Conservation (phyloP, 2,329 filamentous ascomycete species). For the Acephala macrosclerotiorum region DNA sequence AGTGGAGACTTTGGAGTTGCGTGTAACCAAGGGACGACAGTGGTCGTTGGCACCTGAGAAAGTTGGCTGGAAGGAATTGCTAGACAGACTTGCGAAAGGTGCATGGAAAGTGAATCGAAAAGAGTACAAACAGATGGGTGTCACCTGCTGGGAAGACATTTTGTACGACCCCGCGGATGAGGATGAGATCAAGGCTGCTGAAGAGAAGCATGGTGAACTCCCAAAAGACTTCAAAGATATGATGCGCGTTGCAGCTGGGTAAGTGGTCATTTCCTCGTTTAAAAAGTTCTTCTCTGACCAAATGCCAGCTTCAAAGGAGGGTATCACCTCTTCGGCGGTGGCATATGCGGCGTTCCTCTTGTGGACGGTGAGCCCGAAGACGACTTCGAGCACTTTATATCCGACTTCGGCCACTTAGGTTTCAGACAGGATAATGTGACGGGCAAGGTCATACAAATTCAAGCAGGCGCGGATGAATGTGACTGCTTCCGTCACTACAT, state of each 20-base stretch:
- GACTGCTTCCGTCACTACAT: slow-evolving; percentile 20
- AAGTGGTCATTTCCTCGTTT: not conserved
- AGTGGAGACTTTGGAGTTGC: slow-evolving; percentile 13
- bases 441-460: not conserved
- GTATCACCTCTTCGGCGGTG: slow-evolving; percentile 25
- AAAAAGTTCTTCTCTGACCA: not conserved
- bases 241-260: slow-evolving; percentile 28
- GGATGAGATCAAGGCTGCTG: slow-evolving; percentile 23
- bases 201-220: slow-evolving; percentile 21
- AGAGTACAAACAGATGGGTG: slow-evolving; percentile 18
- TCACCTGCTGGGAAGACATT: slow-evolving; percentile 19
- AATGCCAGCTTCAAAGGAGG: slow-evolving; percentile 28
- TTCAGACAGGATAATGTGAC: not conserved
- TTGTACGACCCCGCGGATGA: slow-evolving; percentile 26
- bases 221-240: slow-evolving; percentile 29
- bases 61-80: slow-evolving; percentile 25
- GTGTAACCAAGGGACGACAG: slow-evolving; percentile 22
- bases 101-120: slow-evolving; percentile 26
- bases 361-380: slow-evolving; percentile 8
- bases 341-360: slow-evolving; percentile 21
- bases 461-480: slow-evolving; percentile 2
- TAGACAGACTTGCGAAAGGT: slow-evolving; percentile 25
- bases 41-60: slow-evolving; percentile 24
- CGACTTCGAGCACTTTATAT: not conserved
- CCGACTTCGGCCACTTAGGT: not conserved